These are phyloP conservation scores for Nitzschia palea DNA, from an alignment of 108 stramenopile genomes.

Conservation along the genomic window DNA sequence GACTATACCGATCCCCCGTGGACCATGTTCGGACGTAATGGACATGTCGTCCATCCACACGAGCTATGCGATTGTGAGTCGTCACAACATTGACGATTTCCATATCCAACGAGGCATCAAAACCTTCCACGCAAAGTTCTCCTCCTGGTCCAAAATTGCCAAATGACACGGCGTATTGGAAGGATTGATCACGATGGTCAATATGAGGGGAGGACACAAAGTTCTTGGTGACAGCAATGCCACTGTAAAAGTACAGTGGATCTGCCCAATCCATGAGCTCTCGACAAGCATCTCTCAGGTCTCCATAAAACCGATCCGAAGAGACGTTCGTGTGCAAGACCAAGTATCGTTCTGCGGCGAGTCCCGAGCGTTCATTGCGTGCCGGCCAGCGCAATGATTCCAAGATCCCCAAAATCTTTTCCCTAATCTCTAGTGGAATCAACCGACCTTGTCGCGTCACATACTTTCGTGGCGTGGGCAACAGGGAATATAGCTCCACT, in stretches of 20 bases:
- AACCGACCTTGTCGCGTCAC: not conserved
- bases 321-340: conserved; percentile 25
- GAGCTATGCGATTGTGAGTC: conserved; percentile 22
- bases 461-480: not conserved
- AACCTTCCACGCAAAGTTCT: conserved; percentile 41
- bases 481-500: not conserved
- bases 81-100: conserved; percentile 16
- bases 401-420: not conserved
- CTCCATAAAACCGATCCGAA: conserved; percentile 19
- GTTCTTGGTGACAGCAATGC: conserved; percentile 62
- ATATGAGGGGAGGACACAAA: conserved; percentile 69
- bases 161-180: conserved; percentile 51
- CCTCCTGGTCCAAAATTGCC: conserved; percentile 27
- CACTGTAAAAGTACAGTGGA: conserved; percentile 29
- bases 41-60: conserved; percentile 29
- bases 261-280: conserved; percentile 31
- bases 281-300: conserved; percentile 23
- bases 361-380: conserved; percentile 17
- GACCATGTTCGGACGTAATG: conserved; percentile 32
- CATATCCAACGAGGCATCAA: not conserved
- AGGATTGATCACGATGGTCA: conserved; percentile 54
- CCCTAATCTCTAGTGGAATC: not conserved
- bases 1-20: conserved; percentile 14
- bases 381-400: conserved; percentile 24
- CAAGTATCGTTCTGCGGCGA: conserved; percentile 25